These are phyloP conservation scores for Lactuca saligna DNA, from an alignment of 129 eudicot species.

Conservation along the genomic window DNA sequence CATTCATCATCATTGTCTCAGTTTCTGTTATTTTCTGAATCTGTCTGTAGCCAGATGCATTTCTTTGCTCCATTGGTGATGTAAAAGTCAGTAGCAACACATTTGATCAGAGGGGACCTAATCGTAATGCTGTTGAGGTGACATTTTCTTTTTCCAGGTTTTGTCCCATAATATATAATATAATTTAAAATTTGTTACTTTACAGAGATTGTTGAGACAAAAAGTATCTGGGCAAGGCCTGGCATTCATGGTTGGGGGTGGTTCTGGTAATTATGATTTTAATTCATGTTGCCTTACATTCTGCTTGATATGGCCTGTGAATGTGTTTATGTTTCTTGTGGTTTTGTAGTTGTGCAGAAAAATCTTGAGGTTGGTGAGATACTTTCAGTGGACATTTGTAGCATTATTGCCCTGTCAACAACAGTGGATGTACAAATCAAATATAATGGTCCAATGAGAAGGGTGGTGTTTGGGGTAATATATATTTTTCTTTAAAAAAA, in stretches of 20 bases:
- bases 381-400: constrained; percentile 77
- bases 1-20: too few relatives aligned
- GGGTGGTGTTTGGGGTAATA: constrained; percentile 91
- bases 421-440: constrained; percentile 71
- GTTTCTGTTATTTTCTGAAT: background rate
- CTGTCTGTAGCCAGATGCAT: constrained; percentile 94
- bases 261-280: constrained; percentile 61
- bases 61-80: constrained; percentile 88
- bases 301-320: too few relatives aligned
- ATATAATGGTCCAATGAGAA: constrained; percentile 87
- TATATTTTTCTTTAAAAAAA: background rate
- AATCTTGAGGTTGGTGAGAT: constrained; percentile 97
- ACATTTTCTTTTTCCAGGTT: constrained; percentile 1
- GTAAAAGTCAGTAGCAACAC: constrained; percentile 76
- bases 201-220: constrained; percentile 91
- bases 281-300: background rate
- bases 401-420: constrained; percentile 75
- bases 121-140: constrained; percentile 76
- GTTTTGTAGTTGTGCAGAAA: constrained; percentile 87
- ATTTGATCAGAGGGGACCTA: constrained; percentile 73
- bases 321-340: constrained; percentile 12
- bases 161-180: background rate
- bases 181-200: constrained; percentile 13
- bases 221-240: constrained; percentile 94
- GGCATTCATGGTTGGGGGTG: constrained; percentile 91